Percentiles rank a stretch among this genome's conserved stretches.
Evolutionary conservation across 2,329 filamentous ascomycete species (phyloP).

Genomic region (Rutstroemia sp.): DNA sequence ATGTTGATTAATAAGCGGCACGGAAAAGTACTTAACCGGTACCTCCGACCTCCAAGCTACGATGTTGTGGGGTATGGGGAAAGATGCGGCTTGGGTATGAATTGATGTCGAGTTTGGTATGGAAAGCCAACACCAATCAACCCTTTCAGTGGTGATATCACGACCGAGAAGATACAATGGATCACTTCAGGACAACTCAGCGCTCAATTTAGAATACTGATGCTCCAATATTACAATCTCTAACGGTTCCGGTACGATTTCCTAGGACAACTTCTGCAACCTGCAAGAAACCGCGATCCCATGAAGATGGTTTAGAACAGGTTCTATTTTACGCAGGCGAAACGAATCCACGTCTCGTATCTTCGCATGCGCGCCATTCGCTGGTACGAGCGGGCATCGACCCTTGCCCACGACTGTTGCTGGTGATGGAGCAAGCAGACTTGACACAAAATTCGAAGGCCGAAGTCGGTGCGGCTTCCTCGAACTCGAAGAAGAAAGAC

Average conservation of each 20-base stretch:
- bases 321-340: neutral
- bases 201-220: too few species aligned
- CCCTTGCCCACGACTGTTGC: neutral
- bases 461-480: neutral
- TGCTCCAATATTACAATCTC: too few species aligned
- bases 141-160: neutral
- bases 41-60: neutral
- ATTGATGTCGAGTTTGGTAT: neutral
- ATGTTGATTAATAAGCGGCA: neutral
- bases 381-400: constrained; percentile 3
- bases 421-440: constrained; percentile 9
- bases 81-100: neutral
- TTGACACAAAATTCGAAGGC: neutral
- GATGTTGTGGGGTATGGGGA: constrained; percentile 8
- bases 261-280: neutral
- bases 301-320: neutral
- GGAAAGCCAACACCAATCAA: neutral
- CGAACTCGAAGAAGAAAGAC: constrained; percentile 11
- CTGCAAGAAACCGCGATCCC: neutral
- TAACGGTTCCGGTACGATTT: too few species aligned
- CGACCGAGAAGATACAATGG: neutral
- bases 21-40: neutral
- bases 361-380: neutral
- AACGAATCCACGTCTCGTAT: neutral
- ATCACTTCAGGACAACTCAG: too few species aligned